These are phyloP conservation scores for Moringa oleifera DNA, from an alignment of 345 rosid species.

Conservation along the genomic window DNA sequence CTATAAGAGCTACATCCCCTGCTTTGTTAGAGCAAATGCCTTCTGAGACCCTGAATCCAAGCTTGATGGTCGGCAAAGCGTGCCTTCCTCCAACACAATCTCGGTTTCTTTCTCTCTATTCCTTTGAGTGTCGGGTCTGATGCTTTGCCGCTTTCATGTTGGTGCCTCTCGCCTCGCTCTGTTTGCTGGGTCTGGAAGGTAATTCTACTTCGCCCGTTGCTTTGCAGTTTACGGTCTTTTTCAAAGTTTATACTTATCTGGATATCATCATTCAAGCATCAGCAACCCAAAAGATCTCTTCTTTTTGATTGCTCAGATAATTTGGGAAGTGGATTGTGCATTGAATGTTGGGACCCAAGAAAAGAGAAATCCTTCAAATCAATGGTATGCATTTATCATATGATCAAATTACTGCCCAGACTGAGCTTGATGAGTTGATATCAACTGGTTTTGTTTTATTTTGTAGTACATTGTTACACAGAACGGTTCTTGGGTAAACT, in stretches of 20 bases:
- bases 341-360: neutral
- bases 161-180: neutral
- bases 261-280: neutral
- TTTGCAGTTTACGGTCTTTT: neutral
- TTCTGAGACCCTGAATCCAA: too few relatives aligned
- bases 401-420: neutral
- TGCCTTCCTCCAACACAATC: too few relatives aligned
- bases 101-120: too few relatives aligned
- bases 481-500: neutral
- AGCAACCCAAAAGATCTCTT: too few relatives aligned
- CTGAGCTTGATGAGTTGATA: neutral
- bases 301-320: neutral
- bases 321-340: neutral
- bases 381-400: neutral
- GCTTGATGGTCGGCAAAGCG: too few relatives aligned
- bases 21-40: too few relatives aligned
- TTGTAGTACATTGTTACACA: neutral
- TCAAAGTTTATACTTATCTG: neutral
- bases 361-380: neutral
- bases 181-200: neutral
- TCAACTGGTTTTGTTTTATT: neutral
- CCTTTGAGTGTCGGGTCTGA: neutral
- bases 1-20: too few relatives aligned
- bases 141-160: neutral
- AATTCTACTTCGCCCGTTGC: neutral